Evolutionary conservation across 257 asterid genomes (phyloP).

Genomic region (Solanum chilense): DNA sequence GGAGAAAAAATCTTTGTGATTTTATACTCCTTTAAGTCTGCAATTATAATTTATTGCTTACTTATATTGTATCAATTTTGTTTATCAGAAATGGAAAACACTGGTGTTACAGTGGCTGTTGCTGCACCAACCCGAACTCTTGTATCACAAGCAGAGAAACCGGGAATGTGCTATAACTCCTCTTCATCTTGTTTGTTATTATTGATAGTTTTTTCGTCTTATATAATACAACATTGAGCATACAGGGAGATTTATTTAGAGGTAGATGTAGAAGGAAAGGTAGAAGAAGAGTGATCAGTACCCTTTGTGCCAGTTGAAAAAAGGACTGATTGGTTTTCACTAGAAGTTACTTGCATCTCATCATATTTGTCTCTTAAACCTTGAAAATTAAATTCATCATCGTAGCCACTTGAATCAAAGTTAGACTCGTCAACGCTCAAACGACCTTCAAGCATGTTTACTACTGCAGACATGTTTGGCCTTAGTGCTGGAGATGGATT

Average conservation of each 20-base stretch:
- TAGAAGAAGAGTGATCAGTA: neutral
- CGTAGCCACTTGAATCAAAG: neutral
- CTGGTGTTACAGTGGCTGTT: too few species aligned
- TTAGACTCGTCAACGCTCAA: neutral
- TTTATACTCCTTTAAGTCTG: too few species aligned
- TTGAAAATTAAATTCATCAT: conserved; percentile 27
- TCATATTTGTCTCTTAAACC: conserved; percentile 34
- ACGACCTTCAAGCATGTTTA: conserved; percentile 44
- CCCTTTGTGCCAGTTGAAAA: neutral
- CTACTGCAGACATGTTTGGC: conserved; percentile 54
- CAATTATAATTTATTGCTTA: too few species aligned
- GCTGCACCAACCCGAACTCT: too few species aligned
- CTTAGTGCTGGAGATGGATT: conserved; percentile 59
- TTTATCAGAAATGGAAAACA: too few species aligned
- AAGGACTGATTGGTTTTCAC: conserved; percentile 4
- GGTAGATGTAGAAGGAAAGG: neutral
- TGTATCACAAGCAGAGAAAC: too few species aligned
- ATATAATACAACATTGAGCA: neutral
- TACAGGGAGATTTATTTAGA: neutral
- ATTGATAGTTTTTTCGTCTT: neutral
- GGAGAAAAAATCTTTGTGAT: too few species aligned
- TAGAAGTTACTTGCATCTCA: conserved; percentile 9
- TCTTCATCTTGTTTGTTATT: neutral
- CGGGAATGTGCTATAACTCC: neutral
- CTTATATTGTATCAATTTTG: too few species aligned